Base-by-base conservation (phyloP, 2,329 filamentous ascomycete genomes). In the Hypoxylon rubiginosum region DNA sequence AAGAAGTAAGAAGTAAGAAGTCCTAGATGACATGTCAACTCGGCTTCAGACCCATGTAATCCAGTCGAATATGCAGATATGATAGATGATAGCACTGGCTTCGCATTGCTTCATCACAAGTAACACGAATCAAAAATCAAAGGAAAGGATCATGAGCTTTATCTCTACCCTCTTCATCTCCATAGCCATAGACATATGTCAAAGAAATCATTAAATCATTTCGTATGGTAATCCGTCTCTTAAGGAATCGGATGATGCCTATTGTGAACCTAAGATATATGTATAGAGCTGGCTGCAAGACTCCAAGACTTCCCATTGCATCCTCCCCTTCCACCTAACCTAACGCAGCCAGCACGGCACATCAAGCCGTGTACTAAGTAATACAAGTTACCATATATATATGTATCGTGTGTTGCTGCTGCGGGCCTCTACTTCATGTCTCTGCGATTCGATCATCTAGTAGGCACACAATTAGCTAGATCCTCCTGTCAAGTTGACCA, bases 391-490 rank as follows among this genome's bases (percentile, higher is more conserved):
- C 43, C n/a, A n/a, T n/a, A n/a, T n/a, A n/a, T n/a, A 58, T 45
- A 34, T 17, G 19, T 57, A 28, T 57, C 39, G 39, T 28, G 45
- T 50, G 26, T 43, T 51, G 34, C 28, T 51, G 34, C 21, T 39
- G 34, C 15, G 21, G 36, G 15, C 32, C 17, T 58, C 26, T 41
- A 39, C 15, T 36, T 55, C 19, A 55, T 52, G 19, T 58, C 28
- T 45, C 17, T 55, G 34, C 55, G 55, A 59, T 62, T 64, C 57
- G 69, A 56, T 74, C 62, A 75, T 74, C 75, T 76, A 54, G 36
- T 45, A 67, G 54, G 48, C 24, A 43, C 58, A 61, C 26, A 9
- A 72, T 76, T 68, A 76, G 74, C 70, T 62, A 48, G 58, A 65
- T 59, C 51, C 58, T 55, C 52, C 64, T 43, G 26, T 57, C 21